These are phyloP conservation scores for Trichoderma orchidacearum DNA, from an alignment of 495 filamentous ascomycete species.

Conservation along the genomic window DNA sequence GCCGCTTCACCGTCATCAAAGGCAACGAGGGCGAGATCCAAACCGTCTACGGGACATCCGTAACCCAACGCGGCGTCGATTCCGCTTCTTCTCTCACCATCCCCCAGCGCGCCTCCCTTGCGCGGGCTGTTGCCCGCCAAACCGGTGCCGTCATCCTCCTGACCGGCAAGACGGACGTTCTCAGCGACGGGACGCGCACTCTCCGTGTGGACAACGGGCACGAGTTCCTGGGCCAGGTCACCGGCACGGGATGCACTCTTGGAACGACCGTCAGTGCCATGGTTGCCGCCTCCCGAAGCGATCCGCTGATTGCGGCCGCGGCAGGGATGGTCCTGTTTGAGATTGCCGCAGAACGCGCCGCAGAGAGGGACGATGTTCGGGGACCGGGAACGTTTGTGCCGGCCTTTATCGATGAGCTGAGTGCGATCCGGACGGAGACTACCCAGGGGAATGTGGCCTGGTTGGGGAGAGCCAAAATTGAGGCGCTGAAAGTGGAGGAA, in stretches of 20 bases:
- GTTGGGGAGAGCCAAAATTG: conserved; percentile 43
- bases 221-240: conserved; percentile 62
- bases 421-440: conserved; percentile 35
- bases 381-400: conserved; percentile 86
- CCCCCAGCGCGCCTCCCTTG: conserved; percentile 38
- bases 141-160: conserved; percentile 70
- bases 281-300: conserved; percentile 42
- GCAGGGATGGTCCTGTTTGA: conserved; percentile 69
- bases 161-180: conserved; percentile 67
- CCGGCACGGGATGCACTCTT: conserved; percentile 78
- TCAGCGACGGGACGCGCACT: conserved; percentile 59
- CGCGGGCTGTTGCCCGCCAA: conserved; percentile 47
- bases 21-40: conserved; percentile 88
- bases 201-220: conserved; percentile 66
- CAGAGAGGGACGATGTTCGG: conserved; percentile 40
- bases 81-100: conserved; percentile 46
- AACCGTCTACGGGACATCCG: conserved; percentile 50
- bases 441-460: conserved; percentile 34
- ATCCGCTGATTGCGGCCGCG: conserved; percentile 52
- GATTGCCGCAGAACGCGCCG: conserved; percentile 72
- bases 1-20: conserved; percentile 81
- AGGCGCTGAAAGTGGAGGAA: neutral
- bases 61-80: conserved; percentile 83
- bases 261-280: conserved; percentile 70
- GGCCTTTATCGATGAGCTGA: conserved; percentile 64